Base-by-base conservation (phyloP, 495 filamentous ascomycete genomes). In the Haplographium delicatum region DNA sequence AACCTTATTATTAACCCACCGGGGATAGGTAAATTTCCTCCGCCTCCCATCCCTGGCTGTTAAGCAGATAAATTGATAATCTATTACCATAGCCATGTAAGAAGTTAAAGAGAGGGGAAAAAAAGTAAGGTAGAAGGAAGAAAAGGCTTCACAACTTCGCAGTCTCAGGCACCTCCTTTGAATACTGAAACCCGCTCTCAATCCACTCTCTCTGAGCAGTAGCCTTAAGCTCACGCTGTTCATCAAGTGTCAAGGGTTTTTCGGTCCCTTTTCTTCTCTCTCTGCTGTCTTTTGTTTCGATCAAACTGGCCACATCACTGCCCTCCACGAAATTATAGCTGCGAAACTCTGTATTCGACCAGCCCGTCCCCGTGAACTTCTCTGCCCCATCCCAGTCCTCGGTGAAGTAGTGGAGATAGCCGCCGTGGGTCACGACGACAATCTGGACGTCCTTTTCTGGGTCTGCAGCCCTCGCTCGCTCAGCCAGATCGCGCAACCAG, bases 341-440 rank as follows among this genome's bases (percentile, higher is more conserved):
- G 42, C 91, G 81, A 61, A 75, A 86, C 67, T 96, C 90, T 9
- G 84, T 84, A 65, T 96, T 96, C 8, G 57, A 56, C 91, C 91
- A 96, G 15, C 87, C 88, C 0, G 89, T 94, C 2, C 81, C 84
- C 47, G 68, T 63, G 47, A 75, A 74, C 24, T 70, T 60, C 35
- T 72, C 73, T 55, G 75, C 69, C 10, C 81, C 86, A 38, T 79
- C 72, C 81, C 84, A 95, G 54, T 96, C 89, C 53, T 89, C 77
- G 3, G 89, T 95, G 44, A 97, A 71, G 55, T 86, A 95, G 62
- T 83, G 85, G 39, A 88, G 55, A 45, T 84, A 81, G 6, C 80
- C 81, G 6, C 85, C 85, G 57, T 89, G 85, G 2, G 83, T 80
- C 4, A 89, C 85, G n/a, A 86, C 72, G 2, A 85, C 82, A 27